Conservation (phyloP, 352 stramenopile species). For the Globisporangium carolinianum region DNA sequence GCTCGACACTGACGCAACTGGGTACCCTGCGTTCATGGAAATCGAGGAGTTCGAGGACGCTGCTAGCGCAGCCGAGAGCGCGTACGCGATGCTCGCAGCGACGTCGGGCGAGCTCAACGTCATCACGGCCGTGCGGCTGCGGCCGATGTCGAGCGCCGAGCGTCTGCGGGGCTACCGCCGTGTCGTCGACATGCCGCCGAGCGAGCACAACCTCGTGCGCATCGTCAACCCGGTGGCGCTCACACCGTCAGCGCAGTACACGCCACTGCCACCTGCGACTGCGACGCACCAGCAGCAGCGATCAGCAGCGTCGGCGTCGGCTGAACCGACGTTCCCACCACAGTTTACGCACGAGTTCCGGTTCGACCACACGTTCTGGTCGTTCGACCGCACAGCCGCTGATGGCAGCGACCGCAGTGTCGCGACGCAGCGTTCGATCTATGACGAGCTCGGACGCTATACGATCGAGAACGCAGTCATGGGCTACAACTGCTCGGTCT, state of each 20-base stretch:
- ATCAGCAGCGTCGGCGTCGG: not conserved
- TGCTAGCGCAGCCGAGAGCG: constrained; percentile 10
- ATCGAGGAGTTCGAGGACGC: constrained; percentile 10
- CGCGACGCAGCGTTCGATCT: constrained; percentile 47
- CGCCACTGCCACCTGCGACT: constrained; percentile 4
- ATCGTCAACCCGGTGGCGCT: constrained; percentile 58
- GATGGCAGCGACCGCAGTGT: constrained; percentile 11
- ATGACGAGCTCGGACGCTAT: constrained; percentile 46
- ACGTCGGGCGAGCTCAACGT: constrained; percentile 25
- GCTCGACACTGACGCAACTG: constrained; percentile 4
- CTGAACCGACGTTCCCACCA: constrained; percentile 13
- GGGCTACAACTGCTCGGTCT: constrained; percentile 71
- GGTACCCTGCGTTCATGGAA: constrained; percentile 9
- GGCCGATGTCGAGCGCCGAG: constrained; percentile 59
- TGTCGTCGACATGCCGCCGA: constrained; percentile 51
- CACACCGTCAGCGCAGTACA: constrained; percentile 5
- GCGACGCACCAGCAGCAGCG: not conserved
- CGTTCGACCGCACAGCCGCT: constrained; percentile 27
- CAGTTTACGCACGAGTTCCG: constrained; percentile 69
- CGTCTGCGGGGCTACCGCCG: constrained; percentile 45
- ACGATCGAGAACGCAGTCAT: constrained; percentile 48
- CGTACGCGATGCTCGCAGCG: constrained; percentile 4
- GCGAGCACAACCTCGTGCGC: constrained; percentile 35
- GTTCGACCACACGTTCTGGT: constrained; percentile 74
- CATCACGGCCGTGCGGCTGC: constrained; percentile 66